These are phyloP conservation scores for Russula griseocarnosa DNA, from an alignment of 768 basidiomycete genomes.

Conservation along the genomic window DNA sequence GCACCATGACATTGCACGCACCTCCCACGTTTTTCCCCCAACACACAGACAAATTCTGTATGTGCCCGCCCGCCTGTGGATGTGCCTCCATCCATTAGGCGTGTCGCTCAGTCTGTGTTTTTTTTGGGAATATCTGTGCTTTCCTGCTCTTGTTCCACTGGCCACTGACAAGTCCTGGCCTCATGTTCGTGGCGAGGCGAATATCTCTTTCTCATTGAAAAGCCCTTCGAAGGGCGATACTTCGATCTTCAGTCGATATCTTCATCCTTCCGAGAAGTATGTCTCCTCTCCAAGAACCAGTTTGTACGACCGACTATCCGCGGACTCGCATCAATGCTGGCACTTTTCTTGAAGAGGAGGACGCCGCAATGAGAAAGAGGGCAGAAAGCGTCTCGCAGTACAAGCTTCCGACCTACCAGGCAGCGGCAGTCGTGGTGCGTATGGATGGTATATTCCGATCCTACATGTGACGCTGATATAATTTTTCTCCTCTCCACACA, in stretches of 20 bases:
- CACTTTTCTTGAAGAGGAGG: background rate
- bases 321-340: background rate
- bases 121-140: conserved; percentile 1
- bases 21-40: conserved; percentile 2
- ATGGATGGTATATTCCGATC: background rate
- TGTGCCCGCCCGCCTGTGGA: background rate
- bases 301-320: background rate
- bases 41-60: background rate
- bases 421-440: conserved; percentile 23
- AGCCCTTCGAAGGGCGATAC: background rate
- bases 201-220: background rate
- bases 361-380: background rate
- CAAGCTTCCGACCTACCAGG: conserved; percentile 22
- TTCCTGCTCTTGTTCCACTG: background rate
- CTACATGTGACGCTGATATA: background rate
- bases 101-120: background rate
- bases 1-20: background rate
- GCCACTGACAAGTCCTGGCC: background rate
- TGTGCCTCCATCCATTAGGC: background rate
- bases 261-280: background rate
- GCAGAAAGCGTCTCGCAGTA: conserved; percentile 7
- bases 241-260: background rate
- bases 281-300: conserved; percentile 2
- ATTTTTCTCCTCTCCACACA: background rate
- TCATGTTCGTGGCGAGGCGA: background rate